Evolutionary conservation across 352 stramenopile species (phyloP), one percentile per base, ranked within the genome.

Genomic region (Globisporangium megalacanthum): DNA sequence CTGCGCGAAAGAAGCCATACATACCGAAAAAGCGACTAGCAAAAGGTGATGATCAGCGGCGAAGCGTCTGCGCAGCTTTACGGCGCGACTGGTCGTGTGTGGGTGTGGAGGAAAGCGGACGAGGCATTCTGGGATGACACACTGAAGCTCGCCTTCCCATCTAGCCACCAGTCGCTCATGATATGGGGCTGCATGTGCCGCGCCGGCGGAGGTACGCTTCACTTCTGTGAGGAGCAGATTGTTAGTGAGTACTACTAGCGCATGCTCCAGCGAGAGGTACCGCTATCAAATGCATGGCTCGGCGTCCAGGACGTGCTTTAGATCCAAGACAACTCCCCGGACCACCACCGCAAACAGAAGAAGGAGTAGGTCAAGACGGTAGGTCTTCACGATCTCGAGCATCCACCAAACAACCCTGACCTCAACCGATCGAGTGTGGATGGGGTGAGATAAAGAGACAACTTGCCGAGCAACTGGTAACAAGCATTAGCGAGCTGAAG

Each of bases 261-360:
- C 13, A 25, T 54, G 4, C 15, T 54, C 5, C 31, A 31, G 9
- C 29, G 31, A 54, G 31, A 54, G 15, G 49, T 54, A 41, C 49
- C 49, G 15, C 31, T 44, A 0, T 54, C 49, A 17, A 54, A 31
- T 15, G 49, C 15, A 6, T 31, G 31, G 31, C 31, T 54, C 17
- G 49, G 49, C 31, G 45, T 54, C 11, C 15, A 41, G 31, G 19
- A 54, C 31, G 31, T 25, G 14, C 9, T 45, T 20, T 54, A 31
- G 49, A 31, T 54, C 6, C 49, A 54, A 45, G 49, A 54, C 8
- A 54, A 54, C 33, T 31, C 49, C 2, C 49, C 49, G 6, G 49
- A 31, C 10, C 49, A 54, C 49, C 13, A 15, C 17, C 49, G 44
- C 49, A 54, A 54, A 17, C 29, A 31, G 13, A 45, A 31, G 9